Conservation (phyloP, 331 rosid species). For the Quercus tomentella region DNA sequence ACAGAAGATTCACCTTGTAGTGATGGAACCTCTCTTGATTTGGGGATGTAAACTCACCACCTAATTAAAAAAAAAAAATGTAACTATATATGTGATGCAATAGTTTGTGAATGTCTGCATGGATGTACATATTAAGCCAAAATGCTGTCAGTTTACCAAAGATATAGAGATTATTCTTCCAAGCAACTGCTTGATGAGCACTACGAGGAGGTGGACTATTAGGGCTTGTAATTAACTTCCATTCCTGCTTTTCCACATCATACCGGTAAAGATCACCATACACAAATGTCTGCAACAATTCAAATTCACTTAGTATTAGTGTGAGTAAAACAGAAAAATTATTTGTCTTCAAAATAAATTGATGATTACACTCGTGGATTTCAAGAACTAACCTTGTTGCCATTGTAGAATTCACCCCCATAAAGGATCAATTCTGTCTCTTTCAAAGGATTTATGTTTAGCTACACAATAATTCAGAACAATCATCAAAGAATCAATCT, state of each 20-base stretch:
- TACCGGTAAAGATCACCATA: conserved; percentile 84
- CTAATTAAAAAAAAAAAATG: conserved; percentile 26
- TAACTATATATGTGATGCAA: neutral
- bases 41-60: conserved; percentile 97
- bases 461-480: conserved; percentile 37
- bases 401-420: conserved; percentile 98
- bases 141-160: conserved; percentile 49
- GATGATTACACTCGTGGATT: neutral
- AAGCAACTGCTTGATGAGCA: conserved; percentile 94
- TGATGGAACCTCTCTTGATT: conserved; percentile 99
- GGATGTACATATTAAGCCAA: neutral
- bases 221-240: conserved; percentile 90
- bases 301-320: conserved; percentile 8
- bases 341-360: conserved; percentile 2
- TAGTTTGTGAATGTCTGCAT: neutral
- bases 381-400: conserved; percentile 65
- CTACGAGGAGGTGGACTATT: conserved; percentile 99
- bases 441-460: conserved; percentile 88
- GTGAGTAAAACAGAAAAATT: neutral
- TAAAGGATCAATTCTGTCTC: conserved; percentile 82
- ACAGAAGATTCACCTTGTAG: conserved; percentile 65
- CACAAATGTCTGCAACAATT: conserved; percentile 66
- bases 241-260: conserved; percentile 86
- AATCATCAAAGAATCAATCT: neutral
- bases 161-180: conserved; percentile 90